These are phyloP conservation scores for Cladosporium sp. DNA, from an alignment of 2,329 filamentous ascomycete genomes.

Conservation along the genomic window DNA sequence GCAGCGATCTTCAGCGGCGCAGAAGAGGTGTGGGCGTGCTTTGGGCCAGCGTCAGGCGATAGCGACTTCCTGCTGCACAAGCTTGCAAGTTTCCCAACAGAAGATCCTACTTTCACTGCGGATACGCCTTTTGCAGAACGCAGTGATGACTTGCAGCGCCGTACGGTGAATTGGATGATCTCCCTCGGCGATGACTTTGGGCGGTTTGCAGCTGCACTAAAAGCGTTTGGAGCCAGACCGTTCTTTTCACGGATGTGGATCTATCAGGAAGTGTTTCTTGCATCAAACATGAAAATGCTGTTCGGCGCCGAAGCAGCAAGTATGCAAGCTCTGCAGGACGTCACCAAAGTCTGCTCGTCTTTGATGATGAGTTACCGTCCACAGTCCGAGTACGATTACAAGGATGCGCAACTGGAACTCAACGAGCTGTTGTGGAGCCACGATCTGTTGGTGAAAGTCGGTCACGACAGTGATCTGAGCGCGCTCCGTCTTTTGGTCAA, in stretches of 20 bases:
- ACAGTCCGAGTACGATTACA: constrained; percentile 8
- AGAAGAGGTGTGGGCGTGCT: constrained; percentile 2
- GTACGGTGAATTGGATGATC: constrained; percentile 4
- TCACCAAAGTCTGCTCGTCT: background rate
- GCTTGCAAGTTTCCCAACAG: background rate
- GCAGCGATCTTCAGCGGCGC: constrained; percentile 16
- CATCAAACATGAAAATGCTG: background rate
- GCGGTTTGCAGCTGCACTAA: background rate
- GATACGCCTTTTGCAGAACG: background rate
- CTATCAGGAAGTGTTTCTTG: constrained; percentile 9
- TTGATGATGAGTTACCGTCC: background rate
- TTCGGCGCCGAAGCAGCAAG: background rate
- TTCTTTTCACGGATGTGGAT: constrained; percentile 8
- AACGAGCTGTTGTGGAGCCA: background rate
- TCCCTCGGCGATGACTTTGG: constrained; percentile 1
- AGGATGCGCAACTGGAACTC: background rate
- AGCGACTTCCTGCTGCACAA: constrained; percentile 4
- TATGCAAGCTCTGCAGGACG: constrained; percentile 8
- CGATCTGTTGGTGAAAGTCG: background rate
- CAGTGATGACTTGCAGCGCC: background rate
- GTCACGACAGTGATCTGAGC: background rate
- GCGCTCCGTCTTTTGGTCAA: background rate
- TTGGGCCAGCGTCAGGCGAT: constrained; percentile 1
- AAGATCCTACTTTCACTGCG: background rate
- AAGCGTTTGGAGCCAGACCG: background rate